phyloP scores from a whole-genome alignment of 768 basidiomycete species.

The Mycena pura region DNA sequence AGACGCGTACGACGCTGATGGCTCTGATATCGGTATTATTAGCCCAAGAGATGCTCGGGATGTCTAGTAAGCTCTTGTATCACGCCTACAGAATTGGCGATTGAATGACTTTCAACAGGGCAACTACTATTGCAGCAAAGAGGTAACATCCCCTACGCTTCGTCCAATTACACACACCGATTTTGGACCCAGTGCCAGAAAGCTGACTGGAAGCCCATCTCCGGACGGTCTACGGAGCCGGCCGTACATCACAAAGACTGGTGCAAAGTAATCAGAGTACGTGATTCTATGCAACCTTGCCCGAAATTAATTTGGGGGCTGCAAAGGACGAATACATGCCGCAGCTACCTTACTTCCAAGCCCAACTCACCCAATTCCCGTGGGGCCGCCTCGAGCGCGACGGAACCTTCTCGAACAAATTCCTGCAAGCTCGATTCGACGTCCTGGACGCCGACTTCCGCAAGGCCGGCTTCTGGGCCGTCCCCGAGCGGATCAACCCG shows the following conservation, averaged over 20 bases:
- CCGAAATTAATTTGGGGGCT: neutral
- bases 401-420: constrained; percentile 43
- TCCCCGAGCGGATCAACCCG: constrained; percentile 35
- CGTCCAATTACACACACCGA: neutral
- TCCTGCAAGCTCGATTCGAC: constrained; percentile 42
- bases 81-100: neutral
- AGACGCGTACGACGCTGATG: neutral
- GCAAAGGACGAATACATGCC: constrained; percentile 40
- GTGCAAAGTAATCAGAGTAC: constrained; percentile 40
- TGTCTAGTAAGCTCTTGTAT: constrained; percentile 6
- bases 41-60: constrained; percentile 17
- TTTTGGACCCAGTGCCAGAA: constrained; percentile 38
- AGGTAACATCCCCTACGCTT: neutral
- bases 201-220: constrained; percentile 40
- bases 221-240: constrained; percentile 28
- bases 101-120: neutral
- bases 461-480: constrained; percentile 46
- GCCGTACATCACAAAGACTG: constrained; percentile 37
- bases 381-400: constrained; percentile 50
- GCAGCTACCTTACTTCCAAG: constrained; percentile 39
- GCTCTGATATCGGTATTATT: neutral
- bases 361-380: constrained; percentile 44
- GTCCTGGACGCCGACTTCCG: constrained; percentile 40
- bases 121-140: constrained; percentile 18
- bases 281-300: neutral